Evolutionary conservation across 2,329 filamentous ascomycete genomes (phyloP).

Genomic region (Aspergillus eucalypticola): DNA sequence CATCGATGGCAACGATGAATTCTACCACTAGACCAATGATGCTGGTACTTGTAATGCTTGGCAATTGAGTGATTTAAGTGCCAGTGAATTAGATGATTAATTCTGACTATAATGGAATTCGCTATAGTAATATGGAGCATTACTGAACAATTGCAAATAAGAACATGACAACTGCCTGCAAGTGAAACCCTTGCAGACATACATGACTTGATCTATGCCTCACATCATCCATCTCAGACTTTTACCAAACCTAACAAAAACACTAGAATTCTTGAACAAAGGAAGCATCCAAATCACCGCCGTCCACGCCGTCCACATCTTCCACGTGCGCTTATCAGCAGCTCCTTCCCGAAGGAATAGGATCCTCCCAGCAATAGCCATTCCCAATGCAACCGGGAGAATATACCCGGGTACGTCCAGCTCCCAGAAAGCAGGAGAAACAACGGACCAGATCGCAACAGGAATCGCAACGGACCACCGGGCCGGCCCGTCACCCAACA

Average conservation of each 20-base stretch:
- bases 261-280: not conserved
- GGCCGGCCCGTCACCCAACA: not conserved
- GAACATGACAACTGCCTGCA: too few species aligned
- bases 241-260: not conserved
- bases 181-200: too few species aligned
- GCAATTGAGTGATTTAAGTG: too few species aligned
- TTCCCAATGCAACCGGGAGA: not conserved
- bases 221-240: not conserved
- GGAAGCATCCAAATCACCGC: slow-evolving; percentile 1
- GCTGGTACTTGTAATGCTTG: slow-evolving; percentile 18
- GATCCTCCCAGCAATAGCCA: not conserved
- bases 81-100: too few species aligned
- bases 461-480: not conserved
- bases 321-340: not conserved
- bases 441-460: not conserved
- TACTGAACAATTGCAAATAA: too few species aligned
- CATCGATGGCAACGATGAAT: slow-evolving; percentile 49
- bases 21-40: slow-evolving; percentile 49
- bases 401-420: not conserved
- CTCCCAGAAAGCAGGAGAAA: not conserved
- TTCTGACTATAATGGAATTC: too few species aligned
- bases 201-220: not conserved
- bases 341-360: not conserved
- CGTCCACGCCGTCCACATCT: slow-evolving; percentile 1
- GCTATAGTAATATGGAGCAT: too few species aligned